Evolutionary conservation across 1,139 yeast genomes (phyloP).

Genomic region (Hemisphaericaspora xylofermentans): DNA sequence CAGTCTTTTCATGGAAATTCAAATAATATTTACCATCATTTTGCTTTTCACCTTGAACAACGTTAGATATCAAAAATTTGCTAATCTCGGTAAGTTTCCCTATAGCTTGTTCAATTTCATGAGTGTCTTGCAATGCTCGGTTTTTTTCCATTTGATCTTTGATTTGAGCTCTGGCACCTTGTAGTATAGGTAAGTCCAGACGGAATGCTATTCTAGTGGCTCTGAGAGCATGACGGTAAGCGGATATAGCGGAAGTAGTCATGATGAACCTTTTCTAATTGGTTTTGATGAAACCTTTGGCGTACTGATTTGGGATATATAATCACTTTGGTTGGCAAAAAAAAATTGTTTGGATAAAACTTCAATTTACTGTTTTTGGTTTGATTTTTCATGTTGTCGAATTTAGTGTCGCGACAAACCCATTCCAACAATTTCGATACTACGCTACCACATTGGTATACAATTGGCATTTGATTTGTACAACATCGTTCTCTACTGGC

Average conservation of each 20-base stretch:
- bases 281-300: background rate
- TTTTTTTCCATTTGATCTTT: slow-evolving; percentile 55
- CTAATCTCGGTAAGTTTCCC: slow-evolving; percentile 68
- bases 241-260: slow-evolving; percentile 36
- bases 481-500: too few relatives aligned
- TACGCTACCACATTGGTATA: too few relatives aligned
- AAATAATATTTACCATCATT: slow-evolving; percentile 49
- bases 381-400: too few relatives aligned
- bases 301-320: background rate
- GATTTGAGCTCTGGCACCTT: slow-evolving; percentile 66
- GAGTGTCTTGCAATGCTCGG: slow-evolving; percentile 25
- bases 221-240: slow-evolving; percentile 68
- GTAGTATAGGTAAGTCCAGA: slow-evolving; percentile 51
- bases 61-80: slow-evolving; percentile 61
- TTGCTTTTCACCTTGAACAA: slow-evolving; percentile 77
- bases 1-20: slow-evolving; percentile 78
- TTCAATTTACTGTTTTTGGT: too few relatives aligned
- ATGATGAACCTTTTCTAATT: background rate
- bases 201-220: slow-evolving; percentile 71
- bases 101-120: slow-evolving; percentile 52
- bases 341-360: too few relatives aligned
- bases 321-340: too few relatives aligned
- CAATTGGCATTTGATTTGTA: too few relatives aligned
- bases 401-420: too few relatives aligned
- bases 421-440: too few relatives aligned